Percentiles rank a stretch among this genome's conserved stretches.
Conservation (phyloP, 306 rosid genomes). For the Oemleria cerasiformis region DNA sequence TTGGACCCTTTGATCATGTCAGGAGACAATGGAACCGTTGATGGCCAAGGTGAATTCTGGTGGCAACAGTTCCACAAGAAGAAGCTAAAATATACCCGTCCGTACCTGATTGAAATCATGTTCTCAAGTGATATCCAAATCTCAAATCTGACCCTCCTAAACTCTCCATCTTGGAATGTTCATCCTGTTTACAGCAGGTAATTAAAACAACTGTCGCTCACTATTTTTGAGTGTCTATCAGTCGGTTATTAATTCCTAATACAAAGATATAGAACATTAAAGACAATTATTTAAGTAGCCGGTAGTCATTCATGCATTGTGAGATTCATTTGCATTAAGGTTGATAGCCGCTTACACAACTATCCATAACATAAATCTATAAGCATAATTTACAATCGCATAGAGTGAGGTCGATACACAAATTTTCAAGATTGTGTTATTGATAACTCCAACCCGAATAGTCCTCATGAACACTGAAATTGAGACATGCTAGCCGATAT, state of each 20-base stretch:
- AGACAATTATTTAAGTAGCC: background rate
- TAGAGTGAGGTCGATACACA: too few species aligned
- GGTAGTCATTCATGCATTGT: background rate
- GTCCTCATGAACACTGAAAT: too few species aligned
- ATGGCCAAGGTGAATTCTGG: constrained; percentile 46
- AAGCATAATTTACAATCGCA: too few species aligned
- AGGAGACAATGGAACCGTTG: constrained; percentile 51
- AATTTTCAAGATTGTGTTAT: too few species aligned
- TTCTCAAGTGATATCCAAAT: constrained; percentile 32
- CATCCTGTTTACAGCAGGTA: constrained; percentile 55
- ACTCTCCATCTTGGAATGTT: constrained; percentile 47
- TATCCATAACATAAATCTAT: too few species aligned
- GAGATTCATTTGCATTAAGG: background rate
- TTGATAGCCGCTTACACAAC: background rate
- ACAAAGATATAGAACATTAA: too few species aligned
- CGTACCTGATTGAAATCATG: constrained; percentile 46
- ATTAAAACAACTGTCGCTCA: background rate
- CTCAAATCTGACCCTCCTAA: constrained; percentile 41
- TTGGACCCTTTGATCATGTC: background rate
- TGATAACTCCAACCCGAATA: too few species aligned
- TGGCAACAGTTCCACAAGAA: constrained; percentile 50
- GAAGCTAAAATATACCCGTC: constrained; percentile 51
- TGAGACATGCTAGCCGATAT: too few species aligned
- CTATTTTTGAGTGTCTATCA: too few species aligned
- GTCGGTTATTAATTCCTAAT: background rate